Base-by-base conservation (phyloP, 208 protist species). In the Leishmania lainsoni region DNA sequence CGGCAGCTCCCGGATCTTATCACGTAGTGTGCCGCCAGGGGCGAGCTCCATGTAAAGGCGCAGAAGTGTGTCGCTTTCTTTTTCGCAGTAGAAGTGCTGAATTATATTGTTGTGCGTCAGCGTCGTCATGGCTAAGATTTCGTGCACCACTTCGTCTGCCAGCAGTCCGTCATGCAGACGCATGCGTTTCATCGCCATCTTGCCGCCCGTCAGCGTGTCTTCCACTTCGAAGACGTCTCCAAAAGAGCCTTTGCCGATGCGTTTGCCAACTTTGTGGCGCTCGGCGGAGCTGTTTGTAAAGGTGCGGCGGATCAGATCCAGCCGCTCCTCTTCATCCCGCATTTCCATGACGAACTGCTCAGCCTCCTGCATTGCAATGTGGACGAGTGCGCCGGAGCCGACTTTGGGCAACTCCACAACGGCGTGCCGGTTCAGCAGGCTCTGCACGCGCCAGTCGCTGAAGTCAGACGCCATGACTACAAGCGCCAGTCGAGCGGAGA, bases 21-120 rank as follows among this genome's bases (percentile, higher is more conserved):
- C 87, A 14, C 89, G 83, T 51, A 99, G 83, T 29, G 95, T 96
- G 48, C 97, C 97, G 29, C 92, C 93, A 6, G 97, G 83, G 14
- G 97, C 92, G 66, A 97, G 92, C 79, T 99, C 97, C 93, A 98
- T 97, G 81, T 98, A 98, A 39, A 99, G 86, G 32, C 96, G 86
- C 78, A 99, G 80, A 77, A 76, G 56, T 26, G 87, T 92, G 56
- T 96, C 90, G 83, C 84, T 92, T 68, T 94, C 89, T 78, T 98
- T 95, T 69, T 96, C 89, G 76, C 97, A 98, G 85, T 92, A 94
- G 79, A 97, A 98, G 86, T 99, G 98, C 78, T 94, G 94, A 49
- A 99, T 97, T 78, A 99, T 98, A 86, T 99, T 98, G 56, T 96
- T 91, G 85, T 99, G 96, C 65, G 90, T 88, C 58, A 99, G 85